A percentile compares a stretch with the other conserved stretches of the same genome.
Conservation (phyloP, 2,329 filamentous ascomycete genomes). For the Alternaria conjuncta region DNA sequence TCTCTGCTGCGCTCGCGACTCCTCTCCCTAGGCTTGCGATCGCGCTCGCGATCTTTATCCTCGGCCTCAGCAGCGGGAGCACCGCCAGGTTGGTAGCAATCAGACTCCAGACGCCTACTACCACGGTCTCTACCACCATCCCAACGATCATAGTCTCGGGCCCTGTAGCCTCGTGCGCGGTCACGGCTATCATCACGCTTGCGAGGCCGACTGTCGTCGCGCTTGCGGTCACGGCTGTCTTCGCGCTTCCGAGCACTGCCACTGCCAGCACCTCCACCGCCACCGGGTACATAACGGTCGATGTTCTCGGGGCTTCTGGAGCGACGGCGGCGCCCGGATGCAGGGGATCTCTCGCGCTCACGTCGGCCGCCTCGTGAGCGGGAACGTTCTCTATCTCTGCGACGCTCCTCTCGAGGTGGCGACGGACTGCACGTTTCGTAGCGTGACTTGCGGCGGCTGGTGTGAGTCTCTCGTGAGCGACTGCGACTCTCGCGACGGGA, state of each 20-base stretch:
- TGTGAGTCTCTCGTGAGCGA: conserved; percentile 39
- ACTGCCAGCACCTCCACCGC: conserved; percentile 15
- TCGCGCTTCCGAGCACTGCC: conserved; percentile 34
- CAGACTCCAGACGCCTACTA: conserved; percentile 36
- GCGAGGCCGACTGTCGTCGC: conserved; percentile 30
- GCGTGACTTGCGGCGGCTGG: conserved; percentile 38
- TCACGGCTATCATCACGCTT: conserved; percentile 47
- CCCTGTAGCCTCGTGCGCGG: conserved; percentile 46
- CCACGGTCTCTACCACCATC: conserved; percentile 30
- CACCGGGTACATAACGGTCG: conserved; percentile 46
- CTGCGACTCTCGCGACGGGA: conserved; percentile 39
- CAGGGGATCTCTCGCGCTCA: conserved; percentile 23
- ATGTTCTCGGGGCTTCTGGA: conserved; percentile 47
- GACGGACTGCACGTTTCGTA: conserved; percentile 36
- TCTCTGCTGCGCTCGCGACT: conserved; percentile 15
- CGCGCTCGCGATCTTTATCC: conserved; percentile 26
- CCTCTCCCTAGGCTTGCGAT: conserved; percentile 35
- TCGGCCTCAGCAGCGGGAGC: conserved; percentile 9
- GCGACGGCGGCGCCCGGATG: conserved; percentile 25
- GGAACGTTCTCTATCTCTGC: conserved; percentile 34
- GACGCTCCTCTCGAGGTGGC: conserved; percentile 26
- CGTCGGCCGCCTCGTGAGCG: conserved; percentile 28
- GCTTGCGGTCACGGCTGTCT: conserved; percentile 24
- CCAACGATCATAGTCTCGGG: conserved; percentile 51
- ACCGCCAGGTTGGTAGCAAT: conserved; percentile 40